Evolutionary conservation across 2,329 filamentous ascomycete species (phyloP).

Genomic region (Myriangium duriaei): DNA sequence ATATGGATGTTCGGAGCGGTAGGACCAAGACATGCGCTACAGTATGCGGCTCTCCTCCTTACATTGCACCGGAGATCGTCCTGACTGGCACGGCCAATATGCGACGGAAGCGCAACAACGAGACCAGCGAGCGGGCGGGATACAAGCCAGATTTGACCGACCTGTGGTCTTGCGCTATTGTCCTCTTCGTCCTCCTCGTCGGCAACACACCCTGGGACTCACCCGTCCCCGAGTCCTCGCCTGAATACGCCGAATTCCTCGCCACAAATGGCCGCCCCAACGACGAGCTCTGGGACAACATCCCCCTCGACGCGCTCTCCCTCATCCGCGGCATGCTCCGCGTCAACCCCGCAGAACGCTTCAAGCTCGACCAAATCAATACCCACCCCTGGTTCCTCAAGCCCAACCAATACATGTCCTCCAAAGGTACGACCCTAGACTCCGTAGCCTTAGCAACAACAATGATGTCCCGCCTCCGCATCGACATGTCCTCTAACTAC

Average conservation of each 20-base stretch:
- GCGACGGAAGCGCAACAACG: conserved; percentile 29
- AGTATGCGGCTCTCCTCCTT: conserved; percentile 89
- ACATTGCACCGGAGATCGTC: conserved; percentile 88
- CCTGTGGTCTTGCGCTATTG: conserved; percentile 95
- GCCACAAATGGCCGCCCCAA: conserved; percentile 62
- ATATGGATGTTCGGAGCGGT: conserved; percentile 64
- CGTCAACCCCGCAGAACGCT: conserved; percentile 60
- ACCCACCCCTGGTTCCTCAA: conserved; percentile 92
- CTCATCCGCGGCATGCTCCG: conserved; percentile 89
- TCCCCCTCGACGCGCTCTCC: conserved; percentile 64
- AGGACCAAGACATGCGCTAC: conserved; percentile 71
- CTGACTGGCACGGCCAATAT: conserved; percentile 34
- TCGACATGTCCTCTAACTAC: conserved; percentile 66
- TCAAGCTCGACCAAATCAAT: conserved; percentile 75
- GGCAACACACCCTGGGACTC: conserved; percentile 98
- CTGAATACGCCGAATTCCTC: conserved; percentile 83
- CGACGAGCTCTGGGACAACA: conserved; percentile 72
- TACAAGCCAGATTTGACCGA: conserved; percentile 75
- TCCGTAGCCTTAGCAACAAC: conserved; percentile 78
- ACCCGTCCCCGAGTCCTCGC: conserved; percentile 63
- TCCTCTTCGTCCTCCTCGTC: conserved; percentile 89
- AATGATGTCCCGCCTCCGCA: conserved; percentile 83
- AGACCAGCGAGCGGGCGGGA: conserved; percentile 36
- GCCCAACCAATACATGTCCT: conserved; percentile 60
- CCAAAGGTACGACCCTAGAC: conserved; percentile 63